Conservation (phyloP, 2,329 filamentous ascomycete species). For the Blastomyces silverae region DNA sequence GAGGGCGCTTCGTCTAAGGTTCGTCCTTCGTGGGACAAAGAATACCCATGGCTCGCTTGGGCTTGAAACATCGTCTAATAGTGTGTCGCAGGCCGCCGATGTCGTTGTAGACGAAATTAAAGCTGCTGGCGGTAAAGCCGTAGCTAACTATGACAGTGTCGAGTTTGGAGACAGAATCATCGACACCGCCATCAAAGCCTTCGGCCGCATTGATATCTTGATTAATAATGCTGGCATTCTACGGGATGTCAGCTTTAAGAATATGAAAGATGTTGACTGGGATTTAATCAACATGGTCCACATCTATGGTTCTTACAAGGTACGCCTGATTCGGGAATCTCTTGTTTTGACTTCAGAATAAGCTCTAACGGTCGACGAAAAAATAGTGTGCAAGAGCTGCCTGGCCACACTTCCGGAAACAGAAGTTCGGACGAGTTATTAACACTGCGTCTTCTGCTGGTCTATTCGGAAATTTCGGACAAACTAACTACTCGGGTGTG, state of each 20-base stretch:
- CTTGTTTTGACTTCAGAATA: neutral
- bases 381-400: constrained; percentile 72
- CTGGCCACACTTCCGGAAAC: constrained; percentile 97
- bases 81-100: constrained; percentile 59
- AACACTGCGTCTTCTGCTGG: constrained; percentile 96
- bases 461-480: constrained; percentile 90
- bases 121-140: constrained; percentile 83
- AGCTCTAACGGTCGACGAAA: neutral
- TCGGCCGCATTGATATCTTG: constrained; percentile 75
- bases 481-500: constrained; percentile 83
- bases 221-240: constrained; percentile 98
- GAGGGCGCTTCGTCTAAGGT: constrained; percentile 85
- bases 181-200: constrained; percentile 49
- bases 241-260: constrained; percentile 94
- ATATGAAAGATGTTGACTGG: constrained; percentile 97
- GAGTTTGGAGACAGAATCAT: constrained; percentile 93
- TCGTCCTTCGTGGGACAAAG: constrained; percentile 25
- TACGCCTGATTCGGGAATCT: constrained; percentile 23
- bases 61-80: neutral
- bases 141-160: constrained; percentile 84
- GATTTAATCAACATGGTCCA: constrained; percentile 91
- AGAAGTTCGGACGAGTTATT: constrained; percentile 95
- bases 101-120: constrained; percentile 51
- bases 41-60: constrained; percentile 38
- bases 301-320: constrained; percentile 86